Evolutionary conservation across 169 alveolate genomes (phyloP), one percentile per base, ranked within the genome.

Genomic region (Cryptosporidium muris): DNA sequence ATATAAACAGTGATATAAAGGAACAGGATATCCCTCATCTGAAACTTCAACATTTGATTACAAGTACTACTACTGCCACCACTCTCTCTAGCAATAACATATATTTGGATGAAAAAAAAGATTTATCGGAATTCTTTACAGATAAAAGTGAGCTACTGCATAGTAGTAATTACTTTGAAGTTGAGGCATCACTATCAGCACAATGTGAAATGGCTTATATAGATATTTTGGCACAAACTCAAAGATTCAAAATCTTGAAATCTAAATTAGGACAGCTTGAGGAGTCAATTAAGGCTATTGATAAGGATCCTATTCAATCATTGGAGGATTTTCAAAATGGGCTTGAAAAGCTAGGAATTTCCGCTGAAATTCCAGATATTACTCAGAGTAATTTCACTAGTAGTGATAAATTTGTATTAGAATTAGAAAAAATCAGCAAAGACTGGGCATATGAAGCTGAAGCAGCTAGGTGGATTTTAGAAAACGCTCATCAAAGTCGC

Each of bases 151-250:
- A 14, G 0, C 9, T 36, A 25, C 12, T 56, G 2, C 74, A 40
- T 4, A 12, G 36, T 12, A 3, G 38, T 7, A 40, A 45, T 25
- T 74, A 58, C 48, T 74, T 12, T 43, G 60, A 43, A 12, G 34
- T 42, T 40, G 85, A 74, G 14, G 85, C 85, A 5, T 74, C 74
- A 2, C 52, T 74, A 11, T 74, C 85, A 37, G 85, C 85, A 37
- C 85, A 74, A 38, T 74, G 85, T 42, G 85, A 74, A 58, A 74
- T 74, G 85, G 85, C 85, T 3, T 74, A 58, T 74, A 45, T 74
- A 16, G 85, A 74, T 43, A 58, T 74, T 1, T 40, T 74, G 34
- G 63, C 66, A 14, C 85, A 74, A 48, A 74, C 85, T 4, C 62
- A 54, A 58, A 74, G 85, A 45, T 74, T 74, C 37, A 74, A 14